phyloP scores from a whole-genome alignment of 2,329 filamentous ascomycete genomes.

The Onygenales sp. region DNA sequence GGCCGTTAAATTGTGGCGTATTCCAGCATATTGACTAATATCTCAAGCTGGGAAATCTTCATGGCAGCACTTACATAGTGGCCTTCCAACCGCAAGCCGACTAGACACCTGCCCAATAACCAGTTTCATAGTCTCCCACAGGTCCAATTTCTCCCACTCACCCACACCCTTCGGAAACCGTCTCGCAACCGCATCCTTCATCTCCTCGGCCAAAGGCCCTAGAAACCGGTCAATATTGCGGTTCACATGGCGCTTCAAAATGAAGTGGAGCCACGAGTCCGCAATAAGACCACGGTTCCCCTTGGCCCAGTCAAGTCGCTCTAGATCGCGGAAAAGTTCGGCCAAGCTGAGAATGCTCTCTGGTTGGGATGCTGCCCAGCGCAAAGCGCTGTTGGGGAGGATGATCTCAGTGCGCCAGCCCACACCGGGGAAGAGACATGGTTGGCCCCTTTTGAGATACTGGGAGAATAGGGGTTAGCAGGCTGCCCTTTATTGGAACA shows the following conservation, averaged over 20 bases:
- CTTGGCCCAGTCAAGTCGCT: not conserved
- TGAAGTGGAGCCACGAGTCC: not conserved
- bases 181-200: not conserved
- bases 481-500: not conserved
- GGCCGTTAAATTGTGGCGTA: no score
- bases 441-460: constrained; percentile 1
- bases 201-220: not conserved
- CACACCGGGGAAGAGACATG: not conserved
- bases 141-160: constrained; percentile 17
- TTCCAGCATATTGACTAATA: no score
- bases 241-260: not conserved
- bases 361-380: not conserved
- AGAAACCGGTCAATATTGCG: not conserved
- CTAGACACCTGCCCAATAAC: constrained; percentile 20
- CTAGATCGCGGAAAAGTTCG: not conserved
- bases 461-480: not conserved
- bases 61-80: constrained; percentile 17
- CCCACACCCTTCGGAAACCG: constrained; percentile 7
- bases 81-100: constrained; percentile 20
- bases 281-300: not conserved
- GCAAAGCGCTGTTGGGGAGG: not conserved
- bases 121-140: constrained; percentile 17
- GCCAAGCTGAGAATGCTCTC: not conserved
- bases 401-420: not conserved
- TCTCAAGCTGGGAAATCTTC: no score